These are phyloP conservation scores for Pyrenophora graminea DNA, from an alignment of 2,329 filamentous ascomycete genomes.

Conservation along the genomic window DNA sequence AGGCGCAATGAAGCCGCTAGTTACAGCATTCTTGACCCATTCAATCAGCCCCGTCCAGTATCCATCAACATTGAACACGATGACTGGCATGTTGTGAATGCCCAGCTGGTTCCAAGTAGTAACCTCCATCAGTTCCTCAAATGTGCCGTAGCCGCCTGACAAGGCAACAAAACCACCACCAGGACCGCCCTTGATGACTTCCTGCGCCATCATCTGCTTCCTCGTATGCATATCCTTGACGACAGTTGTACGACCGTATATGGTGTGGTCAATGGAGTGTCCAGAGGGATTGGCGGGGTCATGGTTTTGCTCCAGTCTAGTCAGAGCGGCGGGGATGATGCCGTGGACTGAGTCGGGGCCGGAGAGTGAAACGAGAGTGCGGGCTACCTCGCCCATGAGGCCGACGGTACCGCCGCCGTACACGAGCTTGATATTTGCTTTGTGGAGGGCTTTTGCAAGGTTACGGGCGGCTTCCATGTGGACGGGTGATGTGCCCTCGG, in stretches of 20 bases:
- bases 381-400: slow-evolving; percentile 92
- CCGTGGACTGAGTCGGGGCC: slow-evolving; percentile 86
- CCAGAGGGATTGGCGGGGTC: slow-evolving; percentile 49
- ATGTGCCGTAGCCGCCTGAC: slow-evolving; percentile 86
- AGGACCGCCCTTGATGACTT: slow-evolving; percentile 78
- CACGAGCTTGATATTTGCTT: slow-evolving; percentile 78
- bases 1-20: slow-evolving; percentile 74
- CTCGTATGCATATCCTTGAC: slow-evolving; percentile 96
- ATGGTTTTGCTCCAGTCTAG: slow-evolving; percentile 73
- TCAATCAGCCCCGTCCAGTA: slow-evolving; percentile 87
- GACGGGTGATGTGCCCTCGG: slow-evolving; percentile 69
- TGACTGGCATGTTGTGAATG: slow-evolving; percentile 76
- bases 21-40: slow-evolving; percentile 78
- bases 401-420: slow-evolving; percentile 95
- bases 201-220: slow-evolving; percentile 89
- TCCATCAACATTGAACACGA: slow-evolving; percentile 83
- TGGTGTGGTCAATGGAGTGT: slow-evolving; percentile 60
- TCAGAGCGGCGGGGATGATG: slow-evolving; percentile 85
- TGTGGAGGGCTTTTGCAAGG: slow-evolving; percentile 74
- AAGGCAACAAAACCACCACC: slow-evolving; percentile 90
- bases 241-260: slow-evolving; percentile 83
- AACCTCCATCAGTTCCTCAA: slow-evolving; percentile 93
- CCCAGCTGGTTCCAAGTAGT: slow-evolving; percentile 96
- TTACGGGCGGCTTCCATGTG: slow-evolving; percentile 79
- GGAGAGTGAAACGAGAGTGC: slow-evolving; percentile 79